Evolutionary conservation across 192 early-diverging fungal species (phyloP).

Genomic region (Coemansia asiatica): DNA sequence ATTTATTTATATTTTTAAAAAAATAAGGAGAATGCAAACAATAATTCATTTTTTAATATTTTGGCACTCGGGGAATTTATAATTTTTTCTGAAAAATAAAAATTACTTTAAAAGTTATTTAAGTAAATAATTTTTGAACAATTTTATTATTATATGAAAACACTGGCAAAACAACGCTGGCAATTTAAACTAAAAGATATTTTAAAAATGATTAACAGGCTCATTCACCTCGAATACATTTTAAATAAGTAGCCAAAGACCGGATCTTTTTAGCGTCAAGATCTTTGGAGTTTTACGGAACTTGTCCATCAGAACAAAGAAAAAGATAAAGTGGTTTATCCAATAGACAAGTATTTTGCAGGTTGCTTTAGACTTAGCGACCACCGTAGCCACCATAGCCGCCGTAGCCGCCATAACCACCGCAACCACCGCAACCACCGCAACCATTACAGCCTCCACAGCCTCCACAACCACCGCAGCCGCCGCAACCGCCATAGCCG

Average conservation of each 20-base stretch:
- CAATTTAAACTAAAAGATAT: conserved; percentile 1
- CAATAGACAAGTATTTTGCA: no score
- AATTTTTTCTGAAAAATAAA: no score
- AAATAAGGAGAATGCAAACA: no score
- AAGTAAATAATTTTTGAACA: no score
- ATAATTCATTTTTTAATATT: no score
- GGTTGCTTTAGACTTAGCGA: conserved; percentile 14
- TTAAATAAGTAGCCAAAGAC: no score
- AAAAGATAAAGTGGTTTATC: background rate
- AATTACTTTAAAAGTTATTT: no score
- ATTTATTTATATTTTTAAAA: no score
- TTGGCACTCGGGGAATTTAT: no score
- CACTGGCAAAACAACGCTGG: background rate
- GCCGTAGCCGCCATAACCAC: conserved; percentile 20
- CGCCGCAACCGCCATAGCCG: conserved; percentile 28
- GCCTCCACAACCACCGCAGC: conserved; percentile 6
- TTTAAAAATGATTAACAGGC: background rate
- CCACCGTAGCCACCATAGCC: conserved; percentile 10
- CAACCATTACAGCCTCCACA: conserved; percentile 19
- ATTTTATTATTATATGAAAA: no score
- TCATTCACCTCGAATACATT: background rate
- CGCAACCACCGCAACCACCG: no score
- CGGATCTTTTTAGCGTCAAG: background rate
- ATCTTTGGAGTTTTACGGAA: background rate
- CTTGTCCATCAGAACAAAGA: background rate